Percentiles rank a stretch among this genome's conserved stretches.
Evolutionary conservation across 129 eudicot genomes (phyloP).

Genomic region (Tanacetum coccineum): DNA sequence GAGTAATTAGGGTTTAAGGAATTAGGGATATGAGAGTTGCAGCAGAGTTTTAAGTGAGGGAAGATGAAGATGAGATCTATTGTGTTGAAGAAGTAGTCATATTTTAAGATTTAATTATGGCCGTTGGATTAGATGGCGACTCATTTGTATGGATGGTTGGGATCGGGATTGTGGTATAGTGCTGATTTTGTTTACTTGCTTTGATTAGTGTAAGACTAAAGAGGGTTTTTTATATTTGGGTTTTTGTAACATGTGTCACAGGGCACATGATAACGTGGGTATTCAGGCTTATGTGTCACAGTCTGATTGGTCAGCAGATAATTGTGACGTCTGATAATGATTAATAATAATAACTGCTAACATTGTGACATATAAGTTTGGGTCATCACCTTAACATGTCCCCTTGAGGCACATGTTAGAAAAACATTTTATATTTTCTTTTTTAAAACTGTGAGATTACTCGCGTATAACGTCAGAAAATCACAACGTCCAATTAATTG

Average conservation of each 20-base stretch:
- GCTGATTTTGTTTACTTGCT: constrained; percentile 12
- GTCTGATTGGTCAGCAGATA: no score
- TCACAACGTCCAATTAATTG: no score
- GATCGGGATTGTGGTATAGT: constrained; percentile 16
- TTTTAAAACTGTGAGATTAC: no score
- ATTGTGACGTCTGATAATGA: no score
- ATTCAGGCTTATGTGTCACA: no score
- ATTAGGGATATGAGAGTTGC: constrained; percentile 25
- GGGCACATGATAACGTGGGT: no score
- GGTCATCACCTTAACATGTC: no score
- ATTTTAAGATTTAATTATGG: constrained; percentile 18
- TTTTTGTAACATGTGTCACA: background rate
- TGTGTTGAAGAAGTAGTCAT: constrained; percentile 21
- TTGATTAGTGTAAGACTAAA: constrained; percentile 11
- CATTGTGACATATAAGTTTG: no score
- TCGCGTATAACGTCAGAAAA: no score
- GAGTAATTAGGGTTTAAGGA: constrained; percentile 10
- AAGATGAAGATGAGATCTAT: constrained; percentile 30
- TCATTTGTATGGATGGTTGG: constrained; percentile 1
- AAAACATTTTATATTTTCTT: no score
- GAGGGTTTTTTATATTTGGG: background rate
- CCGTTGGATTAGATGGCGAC: constrained; percentile 30
- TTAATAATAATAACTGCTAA: no score
- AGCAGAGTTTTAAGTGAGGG: constrained; percentile 28
- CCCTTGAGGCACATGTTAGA: no score